A percentile compares a stretch with the other conserved stretches of the same genome.
phyloP scores from a whole-genome alignment of 2,329 filamentous ascomycete genomes.

The Fusarium pseudocircinatum region DNA sequence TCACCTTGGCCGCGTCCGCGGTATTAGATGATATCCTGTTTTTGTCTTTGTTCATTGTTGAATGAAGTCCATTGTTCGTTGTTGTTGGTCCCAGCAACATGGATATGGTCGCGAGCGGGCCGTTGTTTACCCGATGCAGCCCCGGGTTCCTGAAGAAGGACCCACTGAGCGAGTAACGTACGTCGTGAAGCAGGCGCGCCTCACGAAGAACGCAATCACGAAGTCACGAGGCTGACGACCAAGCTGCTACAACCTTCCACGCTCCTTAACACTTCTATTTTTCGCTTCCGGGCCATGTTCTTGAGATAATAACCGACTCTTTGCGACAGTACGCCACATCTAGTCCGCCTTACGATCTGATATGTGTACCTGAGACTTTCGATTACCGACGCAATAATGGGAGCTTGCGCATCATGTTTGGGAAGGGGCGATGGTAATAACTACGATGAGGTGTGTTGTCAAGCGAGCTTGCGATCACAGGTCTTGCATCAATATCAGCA shows the following conservation, averaged over 20 bases:
- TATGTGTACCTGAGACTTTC: constrained; percentile 34
- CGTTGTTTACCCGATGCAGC: constrained; percentile 41
- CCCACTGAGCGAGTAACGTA: constrained; percentile 41
- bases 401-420: constrained; percentile 69
- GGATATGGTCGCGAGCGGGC: constrained; percentile 29
- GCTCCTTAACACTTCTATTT: constrained; percentile 17
- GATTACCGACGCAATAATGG: constrained; percentile 56
- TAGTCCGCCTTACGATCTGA: constrained; percentile 16
- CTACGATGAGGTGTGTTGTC: constrained; percentile 62
- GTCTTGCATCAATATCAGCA: not conserved
- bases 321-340: constrained; percentile 8
- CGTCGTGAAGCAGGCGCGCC: constrained; percentile 39
- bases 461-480: not conserved
- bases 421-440: constrained; percentile 61
- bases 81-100: constrained; percentile 26
- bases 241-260: constrained; percentile 29
- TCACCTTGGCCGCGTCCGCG: not conserved
- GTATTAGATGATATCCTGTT: not conserved
- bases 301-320: not conserved
- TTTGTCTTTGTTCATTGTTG: not conserved
- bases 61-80: not conserved
- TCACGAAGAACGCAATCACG: constrained; percentile 31
- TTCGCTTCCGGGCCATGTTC: constrained; percentile 1
- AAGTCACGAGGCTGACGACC: constrained; percentile 31
- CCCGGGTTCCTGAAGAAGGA: constrained; percentile 25